Percentiles rank a stretch among this genome's conserved stretches.
Evolutionary conservation across 352 stramenopile genomes (phyloP).

Genomic region (Phytophthora cajani): DNA sequence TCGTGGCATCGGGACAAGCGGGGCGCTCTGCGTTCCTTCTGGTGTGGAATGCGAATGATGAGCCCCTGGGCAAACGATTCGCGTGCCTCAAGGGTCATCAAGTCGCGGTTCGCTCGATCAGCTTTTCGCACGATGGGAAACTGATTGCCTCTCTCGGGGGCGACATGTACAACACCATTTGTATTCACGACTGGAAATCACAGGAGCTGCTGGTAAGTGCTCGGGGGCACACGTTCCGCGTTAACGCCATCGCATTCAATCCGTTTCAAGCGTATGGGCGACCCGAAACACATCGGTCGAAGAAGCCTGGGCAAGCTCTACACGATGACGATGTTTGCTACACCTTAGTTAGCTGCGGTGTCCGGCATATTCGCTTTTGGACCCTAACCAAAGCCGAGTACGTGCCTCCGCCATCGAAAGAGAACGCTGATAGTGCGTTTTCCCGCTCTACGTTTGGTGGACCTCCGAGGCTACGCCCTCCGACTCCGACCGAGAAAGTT

Average conservation of each 20-base stretch:
- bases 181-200: slow-evolving; percentile 75
- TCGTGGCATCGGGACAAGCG: slow-evolving; percentile 69
- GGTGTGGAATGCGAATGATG: slow-evolving; percentile 74
- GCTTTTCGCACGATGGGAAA: slow-evolving; percentile 78
- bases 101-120: slow-evolving; percentile 65
- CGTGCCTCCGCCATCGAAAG: slow-evolving; percentile 42
- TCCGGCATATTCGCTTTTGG: slow-evolving; percentile 82
- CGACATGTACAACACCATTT: slow-evolving; percentile 85
- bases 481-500: slow-evolving; percentile 66
- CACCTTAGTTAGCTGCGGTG: slow-evolving; percentile 74
- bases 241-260: slow-evolving; percentile 73
- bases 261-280: slow-evolving; percentile 72
- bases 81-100: slow-evolving; percentile 60
- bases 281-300: slow-evolving; percentile 53
- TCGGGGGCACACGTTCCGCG: slow-evolving; percentile 70
- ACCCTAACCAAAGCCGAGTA: slow-evolving; percentile 70
- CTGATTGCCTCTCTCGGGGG: slow-evolving; percentile 68
- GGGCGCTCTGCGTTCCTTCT: slow-evolving; percentile 65
- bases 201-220: slow-evolving; percentile 61
- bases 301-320: slow-evolving; percentile 68
- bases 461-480: slow-evolving; percentile 49
- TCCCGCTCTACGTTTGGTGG: slow-evolving; percentile 66
- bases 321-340: slow-evolving; percentile 76
- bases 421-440: slow-evolving; percentile 67
- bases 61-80: slow-evolving; percentile 62